These are phyloP conservation scores for Colletotrichum spinosum DNA, from an alignment of 2,329 filamentous ascomycete genomes.

Conservation along the genomic window DNA sequence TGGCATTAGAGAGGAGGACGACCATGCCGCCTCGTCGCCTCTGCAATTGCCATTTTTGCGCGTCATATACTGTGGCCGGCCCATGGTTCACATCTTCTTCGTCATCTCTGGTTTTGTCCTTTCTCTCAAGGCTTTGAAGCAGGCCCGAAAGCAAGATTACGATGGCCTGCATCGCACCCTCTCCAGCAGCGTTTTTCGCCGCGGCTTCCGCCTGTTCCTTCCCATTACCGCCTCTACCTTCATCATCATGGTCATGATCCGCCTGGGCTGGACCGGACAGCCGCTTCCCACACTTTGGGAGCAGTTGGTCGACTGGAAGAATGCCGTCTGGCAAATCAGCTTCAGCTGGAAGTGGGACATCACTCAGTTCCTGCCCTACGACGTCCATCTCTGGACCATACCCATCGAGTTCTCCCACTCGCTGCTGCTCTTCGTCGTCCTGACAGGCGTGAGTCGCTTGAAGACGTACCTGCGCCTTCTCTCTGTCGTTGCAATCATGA, in stretches of 20 bases:
- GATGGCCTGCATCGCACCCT: slow-evolving; percentile 52
- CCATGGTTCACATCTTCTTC: slow-evolving; percentile 65
- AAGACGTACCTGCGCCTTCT: slow-evolving; percentile 47
- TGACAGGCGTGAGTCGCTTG: slow-evolving; percentile 50
- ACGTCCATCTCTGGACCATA: slow-evolving; percentile 61
- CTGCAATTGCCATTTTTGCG: slow-evolving; percentile 59
- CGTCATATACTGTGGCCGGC: slow-evolving; percentile 56
- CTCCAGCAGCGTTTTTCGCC: slow-evolving; percentile 59
- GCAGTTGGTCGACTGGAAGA: slow-evolving; percentile 44
- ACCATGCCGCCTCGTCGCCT: slow-evolving; percentile 45
- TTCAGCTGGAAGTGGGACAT: slow-evolving; percentile 46
- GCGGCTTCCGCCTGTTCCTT: slow-evolving; percentile 58
- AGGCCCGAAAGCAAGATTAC: slow-evolving; percentile 52
- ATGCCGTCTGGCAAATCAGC: slow-evolving; percentile 41
- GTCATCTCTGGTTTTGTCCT: slow-evolving; percentile 63
- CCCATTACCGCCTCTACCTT: slow-evolving; percentile 58
- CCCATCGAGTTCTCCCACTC: slow-evolving; percentile 60
- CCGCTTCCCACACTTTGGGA: slow-evolving; percentile 41
- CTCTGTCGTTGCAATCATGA: slow-evolving; percentile 46
- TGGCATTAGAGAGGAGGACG: slow-evolving; percentile 46
- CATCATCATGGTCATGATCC: slow-evolving; percentile 49
- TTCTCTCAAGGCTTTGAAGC: slow-evolving; percentile 56
- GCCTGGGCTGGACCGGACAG: slow-evolving; percentile 44
- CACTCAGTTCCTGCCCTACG: slow-evolving; percentile 47
- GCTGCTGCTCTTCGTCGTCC: slow-evolving; percentile 55